A percentile compares a stretch with the other conserved stretches of the same genome.
phyloP scores from a whole-genome alignment of 2,329 filamentous ascomycete genomes.

The Aureobasidium vineae region DNA sequence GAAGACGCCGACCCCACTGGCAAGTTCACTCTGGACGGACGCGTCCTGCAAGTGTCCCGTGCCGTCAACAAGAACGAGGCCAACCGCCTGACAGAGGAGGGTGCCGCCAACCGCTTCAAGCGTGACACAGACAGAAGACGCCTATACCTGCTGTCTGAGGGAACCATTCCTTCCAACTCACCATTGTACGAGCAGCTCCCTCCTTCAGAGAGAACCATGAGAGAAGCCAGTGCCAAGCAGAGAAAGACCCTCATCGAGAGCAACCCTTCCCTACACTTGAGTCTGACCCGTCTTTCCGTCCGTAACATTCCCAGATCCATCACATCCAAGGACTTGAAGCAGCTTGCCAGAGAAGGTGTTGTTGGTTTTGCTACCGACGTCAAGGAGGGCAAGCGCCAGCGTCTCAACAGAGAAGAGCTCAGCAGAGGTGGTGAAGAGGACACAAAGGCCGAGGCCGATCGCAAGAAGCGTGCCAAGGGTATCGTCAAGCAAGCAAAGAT shows the following conservation, averaged over 20 bases:
- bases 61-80: conserved; percentile 86
- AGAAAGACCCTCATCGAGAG: conserved; percentile 85
- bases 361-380: conserved; percentile 93
- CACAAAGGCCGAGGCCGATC: conserved; percentile 72
- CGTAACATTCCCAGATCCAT: conserved; percentile 86
- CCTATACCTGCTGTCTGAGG: conserved; percentile 84
- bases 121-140: conserved; percentile 84
- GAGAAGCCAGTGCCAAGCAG: conserved; percentile 82
- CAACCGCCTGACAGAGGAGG: conserved; percentile 68
- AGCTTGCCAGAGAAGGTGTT: conserved; percentile 84
- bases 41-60: conserved; percentile 77
- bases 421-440: conserved; percentile 76
- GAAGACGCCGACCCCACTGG: conserved; percentile 78
- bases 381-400: conserved; percentile 70
- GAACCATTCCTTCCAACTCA: conserved; percentile 73
- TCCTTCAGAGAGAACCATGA: conserved; percentile 78
- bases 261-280: conserved; percentile 86
- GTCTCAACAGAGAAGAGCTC: conserved; percentile 86
- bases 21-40: conserved; percentile 85
- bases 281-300: conserved; percentile 83
- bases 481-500: conserved; percentile 92
- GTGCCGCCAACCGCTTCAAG: conserved; percentile 60
- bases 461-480: conserved; percentile 79
- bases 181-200: conserved; percentile 74
- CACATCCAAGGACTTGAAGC: conserved; percentile 83